Percentiles rank a stretch among this genome's conserved stretches.
phyloP scores from a whole-genome alignment of 768 basidiomycete species.

The Tulasnella calospora region DNA sequence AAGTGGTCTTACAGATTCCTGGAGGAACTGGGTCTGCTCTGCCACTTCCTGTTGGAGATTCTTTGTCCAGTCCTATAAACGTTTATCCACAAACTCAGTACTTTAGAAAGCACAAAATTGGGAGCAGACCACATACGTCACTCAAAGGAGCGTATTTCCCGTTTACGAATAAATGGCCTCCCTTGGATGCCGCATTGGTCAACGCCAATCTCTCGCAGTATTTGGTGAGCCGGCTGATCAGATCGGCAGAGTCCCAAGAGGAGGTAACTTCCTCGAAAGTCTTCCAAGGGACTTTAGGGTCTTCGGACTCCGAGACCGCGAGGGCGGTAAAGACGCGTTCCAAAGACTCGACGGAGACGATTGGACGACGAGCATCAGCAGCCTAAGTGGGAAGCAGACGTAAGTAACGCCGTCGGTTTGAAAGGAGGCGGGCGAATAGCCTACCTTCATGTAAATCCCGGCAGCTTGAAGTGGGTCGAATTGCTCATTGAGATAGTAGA shows the following conservation, averaged over 20 bases:
- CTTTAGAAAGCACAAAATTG: background rate
- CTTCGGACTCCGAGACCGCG: conserved; percentile 4
- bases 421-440: conserved; percentile 20
- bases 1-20: conserved; percentile 55
- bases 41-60: conserved; percentile 56
- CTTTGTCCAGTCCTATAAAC: conserved; percentile 57
- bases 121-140: conserved; percentile 49
- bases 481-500: conserved; percentile 59
- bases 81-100: conserved; percentile 15
- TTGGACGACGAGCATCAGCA: conserved; percentile 33
- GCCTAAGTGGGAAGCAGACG: conserved; percentile 17
- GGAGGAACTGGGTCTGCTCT: conserved; percentile 60
- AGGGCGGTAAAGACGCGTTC: conserved; percentile 32
- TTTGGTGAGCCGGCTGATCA: conserved; percentile 44
- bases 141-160: conserved; percentile 70
- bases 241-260: conserved; percentile 30
- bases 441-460: conserved; percentile 53
- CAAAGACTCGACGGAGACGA: conserved; percentile 25
- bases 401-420: background rate
- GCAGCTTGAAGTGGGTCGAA: conserved; percentile 62
- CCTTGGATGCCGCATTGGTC: conserved; percentile 31
- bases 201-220: conserved; percentile 61
- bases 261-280: conserved; percentile 44
- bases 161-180: conserved; percentile 79
- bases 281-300: conserved; percentile 26